Percentiles rank a stretch among this genome's conserved stretches.
Evolutionary conservation across 176 grass and related monocot species (phyloP).

Genomic region (Areca catechu): DNA sequence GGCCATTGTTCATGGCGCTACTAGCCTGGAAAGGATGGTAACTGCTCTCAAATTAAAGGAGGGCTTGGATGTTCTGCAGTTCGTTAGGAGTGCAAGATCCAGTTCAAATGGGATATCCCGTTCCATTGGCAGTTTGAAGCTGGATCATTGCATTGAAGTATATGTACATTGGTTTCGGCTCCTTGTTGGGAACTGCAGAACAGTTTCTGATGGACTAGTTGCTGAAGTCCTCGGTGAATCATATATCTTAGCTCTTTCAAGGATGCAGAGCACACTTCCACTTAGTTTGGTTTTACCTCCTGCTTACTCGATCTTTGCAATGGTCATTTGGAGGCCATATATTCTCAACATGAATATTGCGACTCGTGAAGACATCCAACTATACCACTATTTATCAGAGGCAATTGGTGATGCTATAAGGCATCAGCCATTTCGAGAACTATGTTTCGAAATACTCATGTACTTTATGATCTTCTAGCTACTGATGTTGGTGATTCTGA

Average conservation of each 20-base stretch:
- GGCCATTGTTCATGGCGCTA: conserved; percentile 68
- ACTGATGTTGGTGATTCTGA: conserved; percentile 84
- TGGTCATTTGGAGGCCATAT: conserved; percentile 83
- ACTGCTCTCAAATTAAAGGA: conserved; percentile 82
- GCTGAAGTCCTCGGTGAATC: conserved; percentile 82
- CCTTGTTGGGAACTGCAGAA: conserved; percentile 79
- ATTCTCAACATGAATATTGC: conserved; percentile 38
- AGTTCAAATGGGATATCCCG: conserved; percentile 67
- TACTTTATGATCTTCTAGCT: conserved; percentile 70
- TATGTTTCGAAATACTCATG: conserved; percentile 69
- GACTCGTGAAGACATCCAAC: conserved; percentile 60
- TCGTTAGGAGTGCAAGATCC: conserved; percentile 58
- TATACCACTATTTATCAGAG: conserved; percentile 55
- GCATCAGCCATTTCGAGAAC: conserved; percentile 85
- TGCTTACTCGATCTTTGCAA: conserved; percentile 88
- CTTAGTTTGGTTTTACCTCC: conserved; percentile 63
- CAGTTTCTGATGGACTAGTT: conserved; percentile 78
- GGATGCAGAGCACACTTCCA: conserved; percentile 77
- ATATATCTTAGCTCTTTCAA: conserved; percentile 79
- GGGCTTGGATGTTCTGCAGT: conserved; percentile 70
- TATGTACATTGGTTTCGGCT: conserved; percentile 90
- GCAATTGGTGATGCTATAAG: conserved; percentile 60
- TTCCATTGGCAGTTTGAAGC: conserved; percentile 42
- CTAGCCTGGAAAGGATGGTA: conserved; percentile 79
- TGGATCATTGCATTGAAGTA: conserved; percentile 60